These are phyloP conservation scores for Cladochytrium replicatum DNA, from an alignment of 192 early-diverging fungal genomes.

Conservation along the genomic window DNA sequence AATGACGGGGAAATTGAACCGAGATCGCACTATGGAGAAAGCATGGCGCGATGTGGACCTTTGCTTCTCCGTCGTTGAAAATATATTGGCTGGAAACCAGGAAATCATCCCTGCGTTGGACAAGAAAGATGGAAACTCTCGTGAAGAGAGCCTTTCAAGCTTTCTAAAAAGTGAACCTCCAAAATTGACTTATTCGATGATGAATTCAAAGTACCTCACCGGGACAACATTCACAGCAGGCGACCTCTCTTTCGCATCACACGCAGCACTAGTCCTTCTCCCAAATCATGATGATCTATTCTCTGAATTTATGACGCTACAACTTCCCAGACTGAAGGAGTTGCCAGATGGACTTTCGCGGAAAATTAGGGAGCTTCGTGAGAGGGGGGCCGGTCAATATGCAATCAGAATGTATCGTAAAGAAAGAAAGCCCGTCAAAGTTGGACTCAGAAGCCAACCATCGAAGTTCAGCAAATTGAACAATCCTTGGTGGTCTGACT, in stretches of 20 bases:
- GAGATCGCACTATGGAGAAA: too few species aligned
- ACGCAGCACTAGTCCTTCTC: conserved; percentile 27
- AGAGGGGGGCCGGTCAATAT: conserved; percentile 21
- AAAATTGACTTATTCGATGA: not conserved
- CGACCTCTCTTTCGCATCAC: conserved; percentile 32
- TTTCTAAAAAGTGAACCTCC: too few species aligned
- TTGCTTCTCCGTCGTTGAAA: not conserved
- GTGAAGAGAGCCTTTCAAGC: not conserved
- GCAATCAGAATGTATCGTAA: conserved; percentile 28
- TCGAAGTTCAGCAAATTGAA: conserved; percentile 5
- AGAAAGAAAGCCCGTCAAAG: conserved; percentile 13
- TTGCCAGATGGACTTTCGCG: conserved; percentile 9
- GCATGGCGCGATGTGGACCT: conserved; percentile 19
- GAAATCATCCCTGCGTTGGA: not conserved
- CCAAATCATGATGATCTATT: conserved; percentile 14
- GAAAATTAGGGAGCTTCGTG: conserved; percentile 11
- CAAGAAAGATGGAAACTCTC: not conserved
- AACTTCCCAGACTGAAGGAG: conserved; percentile 16
- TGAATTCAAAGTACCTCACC: conserved; percentile 13
- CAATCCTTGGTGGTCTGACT: conserved; percentile 23
- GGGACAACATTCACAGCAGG: conserved; percentile 27
- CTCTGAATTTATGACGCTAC: not conserved
- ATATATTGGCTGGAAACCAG: not conserved
- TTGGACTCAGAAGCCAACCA: conserved; percentile 2
- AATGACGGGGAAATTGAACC: not conserved